Conservation (phyloP, 202 grass and related monocot species). For the Schoenoplectus tabernaemontani region DNA sequence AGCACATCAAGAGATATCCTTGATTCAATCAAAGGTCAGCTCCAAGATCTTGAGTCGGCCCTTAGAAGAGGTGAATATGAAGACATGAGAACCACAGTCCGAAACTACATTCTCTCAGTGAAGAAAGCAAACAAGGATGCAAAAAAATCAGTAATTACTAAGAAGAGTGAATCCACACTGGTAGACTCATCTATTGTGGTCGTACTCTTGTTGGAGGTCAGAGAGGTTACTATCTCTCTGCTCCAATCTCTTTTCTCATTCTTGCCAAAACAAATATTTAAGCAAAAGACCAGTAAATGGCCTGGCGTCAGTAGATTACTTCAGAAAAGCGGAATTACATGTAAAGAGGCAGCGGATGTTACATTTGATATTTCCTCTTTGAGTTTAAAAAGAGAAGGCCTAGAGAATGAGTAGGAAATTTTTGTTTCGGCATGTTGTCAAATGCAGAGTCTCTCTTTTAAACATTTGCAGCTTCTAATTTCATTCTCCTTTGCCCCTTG, state of each 20-base stretch:
- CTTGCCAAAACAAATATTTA: background rate
- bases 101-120: slow-evolving; percentile 17
- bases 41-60: slow-evolving; percentile 28
- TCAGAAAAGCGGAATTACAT: slow-evolving; percentile 20
- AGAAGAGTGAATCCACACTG: background rate
- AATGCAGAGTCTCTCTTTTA: slow-evolving; percentile 52
- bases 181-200: background rate
- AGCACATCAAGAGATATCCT: slow-evolving; percentile 34
- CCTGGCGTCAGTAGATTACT: background rate
- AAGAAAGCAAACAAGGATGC: slow-evolving; percentile 46
- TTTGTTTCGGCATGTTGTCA: slow-evolving; percentile 58
- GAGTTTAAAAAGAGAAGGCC: slow-evolving; percentile 12
- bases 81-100: slow-evolving; percentile 1
- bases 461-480: slow-evolving; percentile 50
- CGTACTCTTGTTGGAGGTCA: background rate
- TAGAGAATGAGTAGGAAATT: slow-evolving; percentile 45
- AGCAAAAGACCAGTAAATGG: background rate
- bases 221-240: slow-evolving; percentile 8
- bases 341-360: slow-evolving; percentile 25
- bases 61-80: slow-evolving; percentile 28
- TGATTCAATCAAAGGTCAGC: slow-evolving; percentile 15
- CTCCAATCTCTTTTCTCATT: background rate
- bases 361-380: slow-evolving; percentile 32
- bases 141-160: slow-evolving; percentile 2
- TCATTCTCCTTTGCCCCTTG: background rate